These are phyloP conservation scores for Lactarius quietus DNA, from an alignment of 768 basidiomycete species.

Conservation along the genomic window DNA sequence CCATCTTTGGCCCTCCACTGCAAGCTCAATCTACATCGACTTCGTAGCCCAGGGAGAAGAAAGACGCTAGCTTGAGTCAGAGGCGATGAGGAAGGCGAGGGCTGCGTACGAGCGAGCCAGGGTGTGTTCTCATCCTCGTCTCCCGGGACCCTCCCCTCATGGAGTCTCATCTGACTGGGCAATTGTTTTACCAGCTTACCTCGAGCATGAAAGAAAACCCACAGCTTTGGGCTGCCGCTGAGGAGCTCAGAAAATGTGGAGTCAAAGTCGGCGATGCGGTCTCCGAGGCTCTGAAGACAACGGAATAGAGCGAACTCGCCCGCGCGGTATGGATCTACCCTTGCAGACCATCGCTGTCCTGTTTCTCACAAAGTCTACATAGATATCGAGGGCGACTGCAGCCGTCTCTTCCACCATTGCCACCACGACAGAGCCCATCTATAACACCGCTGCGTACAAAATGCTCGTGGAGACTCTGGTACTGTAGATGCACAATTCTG, in stretches of 20 bases:
- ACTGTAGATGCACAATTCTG: too few relatives aligned
- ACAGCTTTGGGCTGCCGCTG: slow-evolving; percentile 83
- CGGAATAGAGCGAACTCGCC: slow-evolving; percentile 94
- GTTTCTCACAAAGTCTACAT: not conserved
- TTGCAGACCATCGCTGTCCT: slow-evolving; percentile 2
- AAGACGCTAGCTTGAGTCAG: slow-evolving; percentile 57
- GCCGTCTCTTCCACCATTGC: slow-evolving; percentile 84
- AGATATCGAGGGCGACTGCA: slow-evolving; percentile 84
- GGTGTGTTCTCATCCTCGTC: slow-evolving; percentile 47
- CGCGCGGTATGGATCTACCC: slow-evolving; percentile 56
- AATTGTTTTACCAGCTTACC: slow-evolving; percentile 55
- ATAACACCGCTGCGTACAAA: too few relatives aligned
- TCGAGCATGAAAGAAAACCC: slow-evolving; percentile 98
- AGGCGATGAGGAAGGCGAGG: slow-evolving; percentile 88
- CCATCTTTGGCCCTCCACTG: slow-evolving; percentile 6
- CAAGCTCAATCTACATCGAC: not conserved
- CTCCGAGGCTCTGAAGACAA: slow-evolving; percentile 81
- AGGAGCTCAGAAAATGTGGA: slow-evolving; percentile 86
- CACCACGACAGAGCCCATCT: slow-evolving; percentile 92
- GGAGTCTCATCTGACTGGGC: slow-evolving; percentile 2
- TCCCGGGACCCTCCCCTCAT: not conserved
- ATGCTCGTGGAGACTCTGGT: too few relatives aligned
- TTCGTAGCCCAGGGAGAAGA: slow-evolving; percentile 6
- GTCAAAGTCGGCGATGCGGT: slow-evolving; percentile 94
- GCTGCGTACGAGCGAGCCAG: slow-evolving; percentile 93